Evolutionary conservation across 2,329 filamentous ascomycete species (phyloP).

Genomic region (Phyllosticta citribraziliensis): DNA sequence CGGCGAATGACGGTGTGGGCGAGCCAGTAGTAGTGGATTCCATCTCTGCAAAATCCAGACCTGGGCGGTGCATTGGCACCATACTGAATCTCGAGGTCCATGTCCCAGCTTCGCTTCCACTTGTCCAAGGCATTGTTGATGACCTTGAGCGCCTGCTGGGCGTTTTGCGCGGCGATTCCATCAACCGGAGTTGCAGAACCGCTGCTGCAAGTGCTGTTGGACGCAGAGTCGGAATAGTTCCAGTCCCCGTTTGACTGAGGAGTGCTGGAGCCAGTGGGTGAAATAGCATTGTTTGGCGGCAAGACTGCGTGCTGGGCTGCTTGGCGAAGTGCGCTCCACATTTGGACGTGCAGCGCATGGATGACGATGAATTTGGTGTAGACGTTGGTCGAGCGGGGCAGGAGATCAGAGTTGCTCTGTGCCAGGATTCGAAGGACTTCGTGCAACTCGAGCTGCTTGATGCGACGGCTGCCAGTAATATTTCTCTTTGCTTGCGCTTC

Average conservation of each 20-base stretch:
- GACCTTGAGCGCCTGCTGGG: slow-evolving; percentile 38
- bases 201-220: slow-evolving; percentile 19
- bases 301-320: slow-evolving; percentile 19
- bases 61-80: slow-evolving; percentile 21
- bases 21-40: slow-evolving; percentile 64
- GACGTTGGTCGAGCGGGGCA: slow-evolving; percentile 57
- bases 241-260: slow-evolving; percentile 52
- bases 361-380: slow-evolving; percentile 67
- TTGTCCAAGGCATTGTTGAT: slow-evolving; percentile 52
- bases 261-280: slow-evolving; percentile 41
- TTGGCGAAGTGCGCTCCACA: slow-evolving; percentile 44
- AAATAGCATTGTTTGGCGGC: slow-evolving; percentile 12
- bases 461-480: slow-evolving; percentile 50
- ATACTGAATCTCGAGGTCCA: slow-evolving; percentile 59
- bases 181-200: slow-evolving; percentile 36
- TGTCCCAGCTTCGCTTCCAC: slow-evolving; percentile 64
- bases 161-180: slow-evolving; percentile 34
- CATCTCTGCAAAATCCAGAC: slow-evolving; percentile 61
- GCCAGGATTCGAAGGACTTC: slow-evolving; percentile 53
- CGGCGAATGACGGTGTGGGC: slow-evolving; percentile 38
- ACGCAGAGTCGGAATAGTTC: slow-evolving; percentile 35
- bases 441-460: slow-evolving; percentile 56
- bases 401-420: slow-evolving; percentile 48
- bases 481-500: slow-evolving; percentile 48
- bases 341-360: slow-evolving; percentile 56